phyloP scores from a whole-genome alignment of 257 asterid genomes.

The Echium plantagineum region DNA sequence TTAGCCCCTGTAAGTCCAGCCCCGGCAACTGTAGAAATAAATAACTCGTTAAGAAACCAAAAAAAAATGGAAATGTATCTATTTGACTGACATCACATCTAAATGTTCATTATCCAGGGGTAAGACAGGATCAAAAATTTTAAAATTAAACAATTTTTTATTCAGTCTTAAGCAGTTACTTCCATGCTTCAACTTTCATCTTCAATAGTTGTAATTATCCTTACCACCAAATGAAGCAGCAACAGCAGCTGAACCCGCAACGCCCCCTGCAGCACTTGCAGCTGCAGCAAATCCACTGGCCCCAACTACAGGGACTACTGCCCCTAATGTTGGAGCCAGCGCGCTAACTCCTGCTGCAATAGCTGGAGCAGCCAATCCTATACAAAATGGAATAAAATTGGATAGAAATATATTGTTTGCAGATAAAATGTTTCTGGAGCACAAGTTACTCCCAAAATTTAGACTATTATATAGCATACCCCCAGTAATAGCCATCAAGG shows the following conservation, averaged over 20 bases:
- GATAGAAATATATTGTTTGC: neutral
- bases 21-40: slow-evolving; percentile 69
- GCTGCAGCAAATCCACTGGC: slow-evolving; percentile 92
- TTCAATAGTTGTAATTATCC: neutral
- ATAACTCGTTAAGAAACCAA: slow-evolving; percentile 7
- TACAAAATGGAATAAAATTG: slow-evolving; percentile 7
- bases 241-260: slow-evolving; percentile 95
- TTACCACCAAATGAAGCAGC: slow-evolving; percentile 97
- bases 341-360: slow-evolving; percentile 94
- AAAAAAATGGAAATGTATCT: slow-evolving; percentile 1
- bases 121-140: too few species aligned
- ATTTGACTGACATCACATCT: neutral
- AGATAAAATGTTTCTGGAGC: neutral
- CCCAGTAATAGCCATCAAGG: slow-evolving; percentile 92
- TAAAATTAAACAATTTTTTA: too few species aligned
- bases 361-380: slow-evolving; percentile 97
- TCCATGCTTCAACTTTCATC: neutral
- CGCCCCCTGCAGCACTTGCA: slow-evolving; percentile 95
- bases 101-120: too few species aligned
- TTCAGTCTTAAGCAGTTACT: too few species aligned
- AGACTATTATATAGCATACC: slow-evolving; percentile 30
- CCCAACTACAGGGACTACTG: slow-evolving; percentile 82
- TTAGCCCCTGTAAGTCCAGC: slow-evolving; percentile 95
- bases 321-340: slow-evolving; percentile 80
- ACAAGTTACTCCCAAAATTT: neutral